Evolutionary conservation across 2,329 filamentous ascomycete species (phyloP), one percentile per base, ranked within the genome.

Genomic region (Furcasterigmium furcatum): DNA sequence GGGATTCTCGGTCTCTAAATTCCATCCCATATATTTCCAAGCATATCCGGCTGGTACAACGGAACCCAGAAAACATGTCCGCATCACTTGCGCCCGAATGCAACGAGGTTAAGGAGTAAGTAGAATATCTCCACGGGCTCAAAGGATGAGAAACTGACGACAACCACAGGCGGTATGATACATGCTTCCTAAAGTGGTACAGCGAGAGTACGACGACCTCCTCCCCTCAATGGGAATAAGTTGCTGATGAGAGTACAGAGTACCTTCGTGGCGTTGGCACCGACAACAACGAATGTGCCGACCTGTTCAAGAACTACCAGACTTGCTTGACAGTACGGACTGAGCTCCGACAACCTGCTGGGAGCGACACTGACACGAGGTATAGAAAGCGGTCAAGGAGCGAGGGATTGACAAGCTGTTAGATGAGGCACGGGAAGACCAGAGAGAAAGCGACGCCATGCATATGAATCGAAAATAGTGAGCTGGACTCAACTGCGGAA

Each of bases 111-210:
- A 97, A 97, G 72, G 92, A 96, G 92, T 96, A 71, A 59, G 84
- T 64, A 12, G 16, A 36, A 16, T 16, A 18, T 18, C n/a, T 12
- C 4, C n/a, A 16, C 7, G 13, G 10, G 29, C n/a, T 18, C 29
- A n/a, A n/a, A 42, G 27, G 7, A 4, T 44, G 25, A 39, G 43
- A 19, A 43, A 36, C 25, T 19, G 29, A 43, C 57, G 45, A 49
- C 34, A 6, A 35, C 35, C 13, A 3, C 50, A 96, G 91, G 65
- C 88, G 85, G 58, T 99, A 99, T 64, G 94, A 99, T 66, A 91
- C 87, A 43, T 99, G 94, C 71, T 99, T 99, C 65, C 73, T 99
- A 53, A 97, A 96, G 71, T 99, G 94, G 94, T 99, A 99, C 67
- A 96, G 91, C 63, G 94, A 99, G 70, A 97, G 94, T 96, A 76